Evolutionary conservation across 2,329 filamentous ascomycete genomes (phyloP), one percentile per base, ranked within the genome.

Genomic region (Penicillium sp.): DNA sequence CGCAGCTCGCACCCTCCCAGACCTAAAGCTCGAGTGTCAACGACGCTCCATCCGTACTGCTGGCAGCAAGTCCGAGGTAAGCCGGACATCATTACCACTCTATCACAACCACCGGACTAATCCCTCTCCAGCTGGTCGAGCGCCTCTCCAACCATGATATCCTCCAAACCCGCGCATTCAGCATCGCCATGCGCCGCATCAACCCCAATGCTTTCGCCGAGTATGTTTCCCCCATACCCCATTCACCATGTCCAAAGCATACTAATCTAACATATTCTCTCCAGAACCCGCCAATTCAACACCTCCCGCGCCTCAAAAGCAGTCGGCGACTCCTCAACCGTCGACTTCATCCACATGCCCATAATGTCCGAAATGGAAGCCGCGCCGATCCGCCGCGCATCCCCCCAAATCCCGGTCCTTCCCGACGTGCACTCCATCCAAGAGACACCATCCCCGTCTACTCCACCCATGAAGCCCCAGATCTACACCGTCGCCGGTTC

Each of bases 341-440:
- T 87, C 53, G 84, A 87, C 73, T 85, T 86, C 63, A 79, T 79
- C 61, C 85, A 80, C 72, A 75, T 86, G 59, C 84, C 84, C 29
- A 74, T 75, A 49, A 74, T 78, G 59, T 72, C 78, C 23, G 66
- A 74, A 44, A 68, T 77, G 26, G 75, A 79, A 43, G 59, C 66
- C 12, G 54, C 66, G 12, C 52, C 68, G 24, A 57, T 67, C 39
- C 64, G 67, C 23, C 65, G 74, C 4, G 65, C 39, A 29, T 42
- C 71, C 29, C 65, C 78, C 9, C 75, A 76, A 42, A 76, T 83
- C 37, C 82, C 82, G 51, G 75, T 83, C 58, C 70, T 83, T 49
- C 74, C 78, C 51, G 71, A 77, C 24, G 51, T 62, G 26, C 61
- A 60, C 59, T 66, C 66, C 41, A 65, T 69, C 59, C 62, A 65